Conservation (phyloP, 768 basidiomycete genomes). For the Boletus eberwhitei region DNA sequence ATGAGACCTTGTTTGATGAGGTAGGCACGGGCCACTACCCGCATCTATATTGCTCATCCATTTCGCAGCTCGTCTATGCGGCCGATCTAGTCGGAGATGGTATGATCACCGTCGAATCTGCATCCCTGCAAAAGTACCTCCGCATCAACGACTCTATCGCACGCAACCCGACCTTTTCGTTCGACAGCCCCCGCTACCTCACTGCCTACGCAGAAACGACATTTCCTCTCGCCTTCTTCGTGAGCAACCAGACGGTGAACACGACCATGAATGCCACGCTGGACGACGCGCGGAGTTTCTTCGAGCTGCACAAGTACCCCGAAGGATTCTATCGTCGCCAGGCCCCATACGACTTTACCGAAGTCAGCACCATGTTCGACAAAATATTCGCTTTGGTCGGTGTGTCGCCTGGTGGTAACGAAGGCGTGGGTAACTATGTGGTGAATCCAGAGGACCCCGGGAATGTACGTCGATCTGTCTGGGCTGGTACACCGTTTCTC, state of each 20-base stretch:
- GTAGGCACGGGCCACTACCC: background rate
- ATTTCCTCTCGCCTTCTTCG: constrained; percentile 23
- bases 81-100: constrained; percentile 20
- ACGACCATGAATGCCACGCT: constrained; percentile 15
- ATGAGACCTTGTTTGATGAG: constrained; percentile 24
- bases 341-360: constrained; percentile 3
- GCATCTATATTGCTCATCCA: background rate
- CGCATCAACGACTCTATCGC: constrained; percentile 27
- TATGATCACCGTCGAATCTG: constrained; percentile 17
- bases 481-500: background rate
- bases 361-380: background rate
- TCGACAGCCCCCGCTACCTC: constrained; percentile 17
- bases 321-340: constrained; percentile 19
- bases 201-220: constrained; percentile 24
- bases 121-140: constrained; percentile 14
- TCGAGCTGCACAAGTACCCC: constrained; percentile 12
- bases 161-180: constrained; percentile 20
- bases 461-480: constrained; percentile 8
- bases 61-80: constrained; percentile 10
- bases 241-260: constrained; percentile 7
- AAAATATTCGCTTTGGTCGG: background rate
- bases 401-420: constrained; percentile 15
- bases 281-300: constrained; percentile 19
- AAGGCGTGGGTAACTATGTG: constrained; percentile 19
- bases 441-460: constrained; percentile 6